Percentiles rank a stretch among this genome's conserved stretches.
These are phyloP conservation scores for Macrolepiota dolichaula DNA, from an alignment of 768 basidiomycete genomes.

Conservation along the genomic window DNA sequence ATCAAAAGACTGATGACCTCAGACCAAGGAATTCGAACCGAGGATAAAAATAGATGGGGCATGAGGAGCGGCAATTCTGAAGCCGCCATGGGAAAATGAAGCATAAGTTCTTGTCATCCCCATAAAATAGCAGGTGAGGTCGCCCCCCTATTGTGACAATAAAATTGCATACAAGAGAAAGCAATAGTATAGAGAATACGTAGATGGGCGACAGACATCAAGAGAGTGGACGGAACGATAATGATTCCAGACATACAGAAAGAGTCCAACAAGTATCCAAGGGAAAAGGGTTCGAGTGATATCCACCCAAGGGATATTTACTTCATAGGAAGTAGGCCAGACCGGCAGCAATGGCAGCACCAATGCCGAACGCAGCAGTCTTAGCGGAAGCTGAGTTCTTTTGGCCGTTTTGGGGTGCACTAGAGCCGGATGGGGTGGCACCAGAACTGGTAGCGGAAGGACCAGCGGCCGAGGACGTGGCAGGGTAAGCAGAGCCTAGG, in stretches of 20 bases:
- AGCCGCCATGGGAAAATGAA: not conserved
- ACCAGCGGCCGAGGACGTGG: conserved; percentile 25
- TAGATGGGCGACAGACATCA: not conserved
- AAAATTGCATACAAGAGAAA: not conserved
- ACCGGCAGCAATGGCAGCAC: conserved; percentile 8
- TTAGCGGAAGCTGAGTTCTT: not conserved
- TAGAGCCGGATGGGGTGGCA: conserved; percentile 16
- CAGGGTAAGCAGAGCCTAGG: conserved; percentile 49
- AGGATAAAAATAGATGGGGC: not conserved
- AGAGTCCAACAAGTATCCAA: not conserved
- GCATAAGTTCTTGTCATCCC: too few species aligned
- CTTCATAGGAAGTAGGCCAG: conserved; percentile 8
- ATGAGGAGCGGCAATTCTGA: not conserved
- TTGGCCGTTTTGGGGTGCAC: not conserved
- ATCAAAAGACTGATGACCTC: too few species aligned
- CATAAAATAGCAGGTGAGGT: not conserved
- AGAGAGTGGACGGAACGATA: conserved; percentile 5
- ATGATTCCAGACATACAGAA: not conserved
- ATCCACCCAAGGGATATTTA: not conserved
- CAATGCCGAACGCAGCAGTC: not conserved
- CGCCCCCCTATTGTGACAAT: not conserved
- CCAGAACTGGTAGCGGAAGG: conserved; percentile 21
- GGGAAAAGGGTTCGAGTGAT: too few species aligned
- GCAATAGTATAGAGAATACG: not conserved
- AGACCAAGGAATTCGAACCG: not conserved